These are phyloP conservation scores for Globisporangium camurandrum DNA, from an alignment of 352 stramenopile species.

Conservation along the genomic window DNA sequence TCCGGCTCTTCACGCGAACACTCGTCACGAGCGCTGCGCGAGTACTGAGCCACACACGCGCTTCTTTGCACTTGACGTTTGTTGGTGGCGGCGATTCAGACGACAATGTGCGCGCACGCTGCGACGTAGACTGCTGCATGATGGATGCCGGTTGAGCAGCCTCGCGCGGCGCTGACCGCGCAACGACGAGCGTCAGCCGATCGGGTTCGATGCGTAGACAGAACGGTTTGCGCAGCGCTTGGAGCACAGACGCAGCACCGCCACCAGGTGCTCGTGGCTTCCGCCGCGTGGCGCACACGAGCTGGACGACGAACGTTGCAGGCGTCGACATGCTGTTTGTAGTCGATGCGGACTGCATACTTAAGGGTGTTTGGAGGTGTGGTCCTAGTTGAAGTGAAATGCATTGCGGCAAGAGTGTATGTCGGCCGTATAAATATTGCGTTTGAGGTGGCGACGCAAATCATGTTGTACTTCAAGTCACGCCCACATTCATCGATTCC, in stretches of 20 bases:
- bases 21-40: slow-evolving; percentile 13
- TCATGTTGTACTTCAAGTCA: background rate
- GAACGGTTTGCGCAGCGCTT: slow-evolving; percentile 24
- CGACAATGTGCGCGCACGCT: background rate
- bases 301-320: slow-evolving; percentile 24
- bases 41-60: slow-evolving; percentile 3
- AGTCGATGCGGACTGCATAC: background rate
- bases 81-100: background rate
- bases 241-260: slow-evolving; percentile 9
- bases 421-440: background rate
- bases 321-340: background rate
- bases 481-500: background rate
- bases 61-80: background rate
- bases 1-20: slow-evolving; percentile 24
- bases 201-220: slow-evolving; percentile 14
- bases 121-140: slow-evolving; percentile 2
- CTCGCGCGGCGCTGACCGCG: background rate
- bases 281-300: slow-evolving; percentile 20
- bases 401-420: background rate
- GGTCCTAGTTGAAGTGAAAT: no score
- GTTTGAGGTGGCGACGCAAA: background rate
- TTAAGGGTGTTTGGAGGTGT: background rate
- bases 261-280: background rate
- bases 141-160: background rate
- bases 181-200: slow-evolving; percentile 16